Base-by-base conservation (phyloP, 257 asterid genomes). In the Mitragyna speciosa region DNA sequence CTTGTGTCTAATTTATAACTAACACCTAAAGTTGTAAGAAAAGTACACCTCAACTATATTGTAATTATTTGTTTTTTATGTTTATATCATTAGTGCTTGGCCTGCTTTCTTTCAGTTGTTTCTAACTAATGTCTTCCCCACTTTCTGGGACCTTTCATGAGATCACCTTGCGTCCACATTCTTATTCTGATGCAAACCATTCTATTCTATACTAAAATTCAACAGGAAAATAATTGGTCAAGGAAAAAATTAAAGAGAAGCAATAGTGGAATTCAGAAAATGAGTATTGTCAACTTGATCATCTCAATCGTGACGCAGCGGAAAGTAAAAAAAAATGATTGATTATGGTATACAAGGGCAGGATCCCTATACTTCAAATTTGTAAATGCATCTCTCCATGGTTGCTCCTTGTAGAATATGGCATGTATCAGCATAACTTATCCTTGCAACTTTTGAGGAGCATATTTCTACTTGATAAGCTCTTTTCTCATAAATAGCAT, bases 91-190 rank as follows among this genome's bases (percentile, higher is more conserved):
- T 45, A 45, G 70, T 82, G 80, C 28, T 64, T 56, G 85, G 83
- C 86, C 86, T 74, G 83, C 73, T 78, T 70, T 79, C 65, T 22
- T 33, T 36, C 15, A 45, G 8, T n/a, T 12, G 52, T 71, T 24
- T 56, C 45, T 70, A 41, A 14, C 3, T 54, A 2, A n/a, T 11
- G 24, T 12, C 33, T 69, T 47, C 11, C 59, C 45, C 39, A 17
- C 61, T 28, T 69, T 36, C 19, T 54, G 70, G 70, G 76, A 33
- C 69, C 43, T 51, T 28, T 68, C 47, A n/a, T 78, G 82, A 52
- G 47, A 69, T 54, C 76, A 70, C 22, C n/a, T 19, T 26, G 6
- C n/a, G 33, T 1, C 22, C 31, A 48, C 19, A 59, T 67, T 75
- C 30, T 58, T 63, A 15, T 76, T 45, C 26, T 66, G 72, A 17